A percentile compares a stretch with the other conserved stretches of the same genome.
phyloP scores from a whole-genome alignment of 257 asterid genomes.

The Nemophila menziesii region DNA sequence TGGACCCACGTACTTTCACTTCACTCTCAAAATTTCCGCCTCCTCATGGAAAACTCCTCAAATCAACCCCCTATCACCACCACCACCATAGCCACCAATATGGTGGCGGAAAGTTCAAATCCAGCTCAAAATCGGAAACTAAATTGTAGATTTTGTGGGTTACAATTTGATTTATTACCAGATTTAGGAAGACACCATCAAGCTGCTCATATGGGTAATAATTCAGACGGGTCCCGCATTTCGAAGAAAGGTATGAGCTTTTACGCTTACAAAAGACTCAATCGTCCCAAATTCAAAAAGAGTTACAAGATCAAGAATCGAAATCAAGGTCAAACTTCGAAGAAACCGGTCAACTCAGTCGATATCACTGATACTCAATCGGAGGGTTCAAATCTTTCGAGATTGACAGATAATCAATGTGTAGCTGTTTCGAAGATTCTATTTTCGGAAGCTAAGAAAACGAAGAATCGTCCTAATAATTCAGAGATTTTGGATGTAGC shows the following conservation, averaged over 20 bases:
- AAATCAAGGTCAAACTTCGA: slow-evolving; percentile 58
- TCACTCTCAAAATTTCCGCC: slow-evolving; percentile 50
- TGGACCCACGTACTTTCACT: slow-evolving; percentile 77
- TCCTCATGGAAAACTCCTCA: slow-evolving; percentile 40
- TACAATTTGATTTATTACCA: slow-evolving; percentile 90
- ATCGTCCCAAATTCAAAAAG: slow-evolving; percentile 63
- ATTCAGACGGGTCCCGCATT: slow-evolving; percentile 41
- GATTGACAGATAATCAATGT: slow-evolving; percentile 79
- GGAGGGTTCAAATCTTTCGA: slow-evolving; percentile 47
- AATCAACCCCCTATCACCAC: too few relatives aligned
- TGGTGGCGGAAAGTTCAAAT: too few relatives aligned
- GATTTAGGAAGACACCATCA: slow-evolving; percentile 99
- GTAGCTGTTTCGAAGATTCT: slow-evolving; percentile 65
- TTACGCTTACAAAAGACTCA: slow-evolving; percentile 65
- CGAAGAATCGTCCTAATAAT: slow-evolving; percentile 67
- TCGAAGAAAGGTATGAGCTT: slow-evolving; percentile 69
- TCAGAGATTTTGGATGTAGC: slow-evolving; percentile 70
- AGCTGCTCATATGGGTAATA: slow-evolving; percentile 89
- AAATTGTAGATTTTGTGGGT: slow-evolving; percentile 85
- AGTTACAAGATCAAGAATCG: slow-evolving; percentile 66
- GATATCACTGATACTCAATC: slow-evolving; percentile 27
- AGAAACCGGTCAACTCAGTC: slow-evolving; percentile 53
- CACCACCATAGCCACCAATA: too few relatives aligned
- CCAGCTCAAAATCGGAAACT: slow-evolving; percentile 55
- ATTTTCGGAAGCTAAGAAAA: slow-evolving; percentile 62